These are phyloP conservation scores for Backusella australiensis DNA, from an alignment of 192 early-diverging fungal genomes.

Conservation along the genomic window DNA sequence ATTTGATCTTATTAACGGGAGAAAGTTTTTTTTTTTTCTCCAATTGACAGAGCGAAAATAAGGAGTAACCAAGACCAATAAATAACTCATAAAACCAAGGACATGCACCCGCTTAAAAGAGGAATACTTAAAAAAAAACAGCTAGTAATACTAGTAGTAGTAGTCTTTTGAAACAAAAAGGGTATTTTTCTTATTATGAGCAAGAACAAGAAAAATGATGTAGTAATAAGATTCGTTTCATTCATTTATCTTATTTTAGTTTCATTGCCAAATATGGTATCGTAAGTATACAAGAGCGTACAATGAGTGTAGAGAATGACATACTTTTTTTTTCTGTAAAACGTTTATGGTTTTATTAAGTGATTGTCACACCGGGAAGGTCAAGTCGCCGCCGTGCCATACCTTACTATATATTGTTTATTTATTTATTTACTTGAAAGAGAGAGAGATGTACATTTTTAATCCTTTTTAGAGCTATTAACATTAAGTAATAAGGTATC, in stretches of 20 bases:
- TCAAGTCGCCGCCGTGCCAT: not conserved
- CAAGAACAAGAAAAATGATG: not conserved
- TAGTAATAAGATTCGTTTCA: not conserved
- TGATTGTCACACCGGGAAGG: not conserved
- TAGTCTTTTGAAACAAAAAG: no score
- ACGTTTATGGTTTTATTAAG: not conserved
- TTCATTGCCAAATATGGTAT: not conserved
- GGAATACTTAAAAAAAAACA: no score
- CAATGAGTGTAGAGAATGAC: not conserved
- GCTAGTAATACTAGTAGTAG: no score
- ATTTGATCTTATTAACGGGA: no score
- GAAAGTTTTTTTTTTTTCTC: no score
- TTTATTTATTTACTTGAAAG: not conserved
- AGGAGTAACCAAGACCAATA: no score
- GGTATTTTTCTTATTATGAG: no score
- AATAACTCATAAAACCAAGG: no score
- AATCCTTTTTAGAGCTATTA: conserved; percentile 23
- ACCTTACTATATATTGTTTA: not conserved
- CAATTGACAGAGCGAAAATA: no score
- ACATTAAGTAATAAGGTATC: conserved; percentile 94
- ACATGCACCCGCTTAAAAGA: no score
- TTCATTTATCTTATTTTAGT: not conserved
- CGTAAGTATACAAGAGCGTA: not conserved
- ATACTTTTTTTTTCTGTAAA: not conserved
- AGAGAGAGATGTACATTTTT: not conserved